Conservation (phyloP, 306 rosid genomes). For the Rubus idaeus region DNA sequence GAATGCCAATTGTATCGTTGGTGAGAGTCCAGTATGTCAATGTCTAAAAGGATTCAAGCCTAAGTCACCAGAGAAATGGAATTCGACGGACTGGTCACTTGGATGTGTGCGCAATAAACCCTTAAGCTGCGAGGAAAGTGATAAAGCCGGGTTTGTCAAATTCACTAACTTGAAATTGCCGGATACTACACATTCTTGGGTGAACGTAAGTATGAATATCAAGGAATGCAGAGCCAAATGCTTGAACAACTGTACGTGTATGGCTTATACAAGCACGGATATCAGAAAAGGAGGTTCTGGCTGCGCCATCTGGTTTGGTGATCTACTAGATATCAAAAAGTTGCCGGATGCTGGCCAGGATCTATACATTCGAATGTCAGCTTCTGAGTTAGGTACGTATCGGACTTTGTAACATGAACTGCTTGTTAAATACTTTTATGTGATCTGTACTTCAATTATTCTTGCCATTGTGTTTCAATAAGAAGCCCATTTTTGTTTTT, state of each 20-base stretch:
- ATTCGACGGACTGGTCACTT: conserved; percentile 41
- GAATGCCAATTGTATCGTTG: conserved; percentile 38
- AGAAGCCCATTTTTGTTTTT: neutral
- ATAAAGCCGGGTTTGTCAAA: conserved; percentile 38
- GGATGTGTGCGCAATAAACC: conserved; percentile 41
- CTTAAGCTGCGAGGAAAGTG: conserved; percentile 35
- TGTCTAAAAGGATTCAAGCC: conserved; percentile 55
- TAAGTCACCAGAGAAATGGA: conserved; percentile 40
- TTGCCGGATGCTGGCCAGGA: conserved; percentile 26
- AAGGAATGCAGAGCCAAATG: conserved; percentile 46
- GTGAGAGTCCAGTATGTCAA: conserved; percentile 42
- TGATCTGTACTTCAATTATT: neutral
- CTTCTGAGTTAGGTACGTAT: conserved; percentile 36
- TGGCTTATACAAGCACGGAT: conserved; percentile 47
- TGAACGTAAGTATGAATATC: conserved; percentile 38
- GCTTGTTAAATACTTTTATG: neutral
- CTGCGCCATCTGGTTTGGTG: conserved; percentile 55
- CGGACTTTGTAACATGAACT: neutral
- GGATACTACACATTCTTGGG: conserved; percentile 46
- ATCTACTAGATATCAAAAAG: conserved; percentile 37
- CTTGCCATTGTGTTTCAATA: neutral
- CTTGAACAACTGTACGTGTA: conserved; percentile 56
- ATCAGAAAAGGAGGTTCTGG: conserved; percentile 50
- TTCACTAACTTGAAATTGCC: conserved; percentile 42
- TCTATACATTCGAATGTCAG: conserved; percentile 37